Base-by-base conservation (phyloP, 2,329 filamentous ascomycete species). In the Hypoxylon sp. region DNA sequence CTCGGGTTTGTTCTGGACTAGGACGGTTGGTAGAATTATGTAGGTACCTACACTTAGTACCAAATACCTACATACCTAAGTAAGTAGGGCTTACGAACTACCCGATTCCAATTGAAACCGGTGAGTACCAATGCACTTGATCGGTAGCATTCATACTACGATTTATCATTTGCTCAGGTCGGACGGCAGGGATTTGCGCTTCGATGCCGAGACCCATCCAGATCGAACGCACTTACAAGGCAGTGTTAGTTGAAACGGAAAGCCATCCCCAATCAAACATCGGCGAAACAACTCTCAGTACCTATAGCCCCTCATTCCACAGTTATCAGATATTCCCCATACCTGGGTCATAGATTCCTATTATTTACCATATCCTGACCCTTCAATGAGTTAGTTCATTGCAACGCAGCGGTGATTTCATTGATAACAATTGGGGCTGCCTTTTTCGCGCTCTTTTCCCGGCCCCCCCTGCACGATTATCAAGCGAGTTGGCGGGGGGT, bases 191-290 rank as follows among this genome's bases (percentile, higher is more conserved):
- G 63, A 5, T 42, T 39, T 35, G 60, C 42, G 62, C 29, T 53
- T 59, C 59, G 63, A 42, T 59, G 51, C 65, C 65, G 62, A 66
- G 58, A 63, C 55, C 52, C 33, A 29, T 42, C 63, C 53, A 48
- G 33, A 50, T 62, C 59, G 44, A 56, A 51, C 48, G 46, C 60
- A 50, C 54, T 44, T 54, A 37, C 46, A 55, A 26, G 46, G 24
- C 46, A 53, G 44, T 55, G 50, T 58, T 63, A 57, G 68, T 65
- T 64, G 68, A 70, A 70, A 70, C 68, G 59, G 53, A 60, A 56
- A 61, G 44, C 19, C 37, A 53, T 54, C 52, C 59, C 59, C 48
- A 68, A 62, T 64, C 65, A 66, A 69, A 65, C 66, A 62, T 60
- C 50, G 22, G 62, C 65, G 68, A 68, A 68, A 65, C 64, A 62